Base-by-base conservation (phyloP, 2,329 filamentous ascomycete genomes). In the Colletotrichum sp. region DNA sequence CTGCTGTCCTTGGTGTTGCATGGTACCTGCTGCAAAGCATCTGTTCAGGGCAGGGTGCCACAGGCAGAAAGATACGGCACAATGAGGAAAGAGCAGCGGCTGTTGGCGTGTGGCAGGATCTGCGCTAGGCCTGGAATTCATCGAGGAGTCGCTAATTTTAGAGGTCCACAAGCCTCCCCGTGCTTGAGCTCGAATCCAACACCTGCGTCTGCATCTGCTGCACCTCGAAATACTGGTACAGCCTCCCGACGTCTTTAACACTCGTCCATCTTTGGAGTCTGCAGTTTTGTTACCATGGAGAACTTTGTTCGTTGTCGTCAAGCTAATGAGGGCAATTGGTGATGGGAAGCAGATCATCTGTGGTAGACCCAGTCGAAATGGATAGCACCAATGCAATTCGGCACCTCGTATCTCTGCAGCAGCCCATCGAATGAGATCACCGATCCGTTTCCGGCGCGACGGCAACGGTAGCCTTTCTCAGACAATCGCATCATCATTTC, bases 121-220 rank as follows among this genome's bases (percentile, higher is more conserved):
- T 67, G 68, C 68, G 34, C 72, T 70, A 65, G 57, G 9, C 26
- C 43, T 61, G 43, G 71, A 57, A 64, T 24, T 21, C 30, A 32
- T 64, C 26, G 26, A 24, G 16, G 43, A 26, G 10, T 15, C 39
- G 30, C 72, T 75, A 75, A 63, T 52, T 67, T 61, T 75, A 67
- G 72, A 15, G 52, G 18, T 10, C 24, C 61, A 24, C 60, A 57
- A 67, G 68, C 72, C 67, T 28, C 32, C 4, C 39, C 32, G 67
- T 21, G 43, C 61, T 15, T 18, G 39, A 21, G n/a, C 43, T 21
- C n/a, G 0, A 52, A 52, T 52, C 43, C 43, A 24, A 5, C n/a
- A 52, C 1, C 2, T 21, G n/a, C 43, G 15, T 21, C 43, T 52
- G n/a, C 43, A 52, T 52, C n/a, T 52, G 43, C 43, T 52, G 43